A percentile compares a stretch with the other conserved stretches of the same genome.
Evolutionary conservation across 345 rosid genomes (phyloP).

Genomic region (Lumnitzera racemosa): DNA sequence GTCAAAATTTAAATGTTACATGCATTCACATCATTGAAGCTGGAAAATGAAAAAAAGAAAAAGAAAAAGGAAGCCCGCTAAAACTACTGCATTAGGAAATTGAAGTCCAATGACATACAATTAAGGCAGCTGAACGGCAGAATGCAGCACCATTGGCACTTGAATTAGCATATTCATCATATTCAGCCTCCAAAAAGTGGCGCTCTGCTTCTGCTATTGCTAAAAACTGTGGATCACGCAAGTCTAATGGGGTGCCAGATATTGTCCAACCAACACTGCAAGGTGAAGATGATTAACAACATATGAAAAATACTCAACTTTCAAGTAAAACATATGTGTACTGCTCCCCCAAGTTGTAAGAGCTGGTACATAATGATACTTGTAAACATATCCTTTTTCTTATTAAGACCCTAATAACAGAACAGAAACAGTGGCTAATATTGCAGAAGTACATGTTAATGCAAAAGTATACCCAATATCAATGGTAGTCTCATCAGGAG

Average conservation of each 20-base stretch:
- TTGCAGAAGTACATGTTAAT: neutral
- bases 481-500: slow-evolving; percentile 62
- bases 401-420: neutral
- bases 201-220: slow-evolving; percentile 93
- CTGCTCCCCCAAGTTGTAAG: no score
- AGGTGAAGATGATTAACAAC: slow-evolving; percentile 1
- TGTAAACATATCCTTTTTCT: neutral
- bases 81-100: neutral
- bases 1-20: no score
- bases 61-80: no score
- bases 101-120: slow-evolving; percentile 38
- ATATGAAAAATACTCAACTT: neutral
- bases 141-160: slow-evolving; percentile 84
- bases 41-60: neutral
- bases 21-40: neutral
- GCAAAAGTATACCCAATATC: slow-evolving; percentile 65
- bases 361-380: no score
- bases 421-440: neutral
- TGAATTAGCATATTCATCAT: slow-evolving; percentile 76
- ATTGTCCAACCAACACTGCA: slow-evolving; percentile 89
- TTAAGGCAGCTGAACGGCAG: slow-evolving; percentile 82
- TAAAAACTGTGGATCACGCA: slow-evolving; percentile 75
- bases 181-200: slow-evolving; percentile 74
- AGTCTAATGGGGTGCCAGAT: slow-evolving; percentile 70
- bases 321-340: neutral